Evolutionary conservation across 176 grass and related monocot genomes (phyloP).

Genomic region (Paspalum vaginatum): DNA sequence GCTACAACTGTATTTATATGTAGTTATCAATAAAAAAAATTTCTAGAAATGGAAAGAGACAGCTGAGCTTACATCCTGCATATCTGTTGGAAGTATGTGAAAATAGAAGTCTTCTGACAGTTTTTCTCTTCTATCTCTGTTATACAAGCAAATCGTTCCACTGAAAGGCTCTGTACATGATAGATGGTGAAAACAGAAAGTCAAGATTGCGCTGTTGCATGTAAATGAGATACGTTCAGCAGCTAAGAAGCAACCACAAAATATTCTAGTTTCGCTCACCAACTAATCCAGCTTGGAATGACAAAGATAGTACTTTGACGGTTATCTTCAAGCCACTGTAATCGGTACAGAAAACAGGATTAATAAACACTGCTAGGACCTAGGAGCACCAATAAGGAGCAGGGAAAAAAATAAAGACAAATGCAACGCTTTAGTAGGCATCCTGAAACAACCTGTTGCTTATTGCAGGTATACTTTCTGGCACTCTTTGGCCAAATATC

Average conservation of each 20-base stretch:
- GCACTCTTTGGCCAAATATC: slow-evolving; percentile 91
- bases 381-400: neutral
- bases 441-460: slow-evolving; percentile 71
- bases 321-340: slow-evolving; percentile 96
- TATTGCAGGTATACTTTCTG: slow-evolving; percentile 75
- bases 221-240: slow-evolving; percentile 27
- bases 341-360: slow-evolving; percentile 39
- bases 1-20: slow-evolving; percentile 6
- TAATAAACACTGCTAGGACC: slow-evolving; percentile 20
- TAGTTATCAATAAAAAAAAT: slow-evolving; percentile 20
- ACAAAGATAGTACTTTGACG: slow-evolving; percentile 93
- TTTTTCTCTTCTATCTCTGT: slow-evolving; percentile 94
- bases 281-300: slow-evolving; percentile 93
- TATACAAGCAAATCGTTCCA: slow-evolving; percentile 99
- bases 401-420: neutral
- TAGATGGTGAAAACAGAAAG: slow-evolving; percentile 30
- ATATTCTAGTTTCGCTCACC: slow-evolving; percentile 66
- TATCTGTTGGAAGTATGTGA: slow-evolving; percentile 76
- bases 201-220: slow-evolving; percentile 11
- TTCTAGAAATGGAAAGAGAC: slow-evolving; percentile 9
- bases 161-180: slow-evolving; percentile 80
- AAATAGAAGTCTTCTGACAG: slow-evolving; percentile 94
- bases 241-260: slow-evolving; percentile 31
- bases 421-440: slow-evolving; percentile 28
- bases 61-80: slow-evolving; percentile 75